Conservation (phyloP, 2,329 filamentous ascomycete genomes). For the Pseudogymnoascus sp. region DNA sequence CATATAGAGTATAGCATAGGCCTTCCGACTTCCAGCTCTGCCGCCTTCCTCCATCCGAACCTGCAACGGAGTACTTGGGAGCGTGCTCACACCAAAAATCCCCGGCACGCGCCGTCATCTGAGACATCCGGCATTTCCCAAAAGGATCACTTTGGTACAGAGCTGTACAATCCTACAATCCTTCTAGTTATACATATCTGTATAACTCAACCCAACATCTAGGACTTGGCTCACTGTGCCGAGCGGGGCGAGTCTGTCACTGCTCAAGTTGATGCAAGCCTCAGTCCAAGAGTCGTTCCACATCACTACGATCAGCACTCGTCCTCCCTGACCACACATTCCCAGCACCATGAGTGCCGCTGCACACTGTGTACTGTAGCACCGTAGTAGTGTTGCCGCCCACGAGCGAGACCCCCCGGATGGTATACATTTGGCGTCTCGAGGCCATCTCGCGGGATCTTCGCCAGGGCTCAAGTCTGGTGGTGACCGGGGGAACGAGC, state of each 20-base stretch:
- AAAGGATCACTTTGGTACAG: not conserved
- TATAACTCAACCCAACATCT: too few species aligned
- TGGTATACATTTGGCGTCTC: not conserved
- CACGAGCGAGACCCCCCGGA: not conserved
- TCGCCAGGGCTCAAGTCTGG: not conserved
- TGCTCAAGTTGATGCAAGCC: too few species aligned
- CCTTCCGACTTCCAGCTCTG: not conserved
- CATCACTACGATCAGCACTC: not conserved
- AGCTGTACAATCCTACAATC: not conserved
- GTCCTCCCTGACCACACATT: not conserved
- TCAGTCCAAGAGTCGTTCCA: too few species aligned
- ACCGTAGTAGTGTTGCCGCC: not conserved
- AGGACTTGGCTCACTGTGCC: too few species aligned
- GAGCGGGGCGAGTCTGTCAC: too few species aligned
- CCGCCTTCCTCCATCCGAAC: not conserved
- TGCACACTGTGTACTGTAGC: not conserved
- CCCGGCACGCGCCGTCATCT: not conserved
- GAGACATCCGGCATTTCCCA: not conserved
- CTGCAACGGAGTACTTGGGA: not conserved
- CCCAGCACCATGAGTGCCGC: not conserved
- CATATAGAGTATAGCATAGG: not conserved
- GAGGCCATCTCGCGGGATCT: not conserved
- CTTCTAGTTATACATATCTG: not conserved
- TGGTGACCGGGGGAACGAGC: not conserved
- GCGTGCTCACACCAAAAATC: not conserved